Conservation (phyloP, 768 basidiomycete species). For the Lactarius deliciosus region DNA sequence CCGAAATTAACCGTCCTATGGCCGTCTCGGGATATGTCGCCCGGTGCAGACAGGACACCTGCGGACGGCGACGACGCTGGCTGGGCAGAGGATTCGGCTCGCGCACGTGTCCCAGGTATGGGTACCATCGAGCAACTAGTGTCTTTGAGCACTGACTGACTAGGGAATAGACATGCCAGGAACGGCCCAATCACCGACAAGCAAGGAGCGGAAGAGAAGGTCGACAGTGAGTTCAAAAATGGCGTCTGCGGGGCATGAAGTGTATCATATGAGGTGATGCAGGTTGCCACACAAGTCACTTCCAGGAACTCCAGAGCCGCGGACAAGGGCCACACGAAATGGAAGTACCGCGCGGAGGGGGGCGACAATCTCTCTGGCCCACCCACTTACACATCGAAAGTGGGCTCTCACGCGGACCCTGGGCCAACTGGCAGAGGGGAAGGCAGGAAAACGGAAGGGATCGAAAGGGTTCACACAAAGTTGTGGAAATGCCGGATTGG, state of each 20-base stretch:
- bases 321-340: constrained; percentile 23
- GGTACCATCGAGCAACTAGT: neutral
- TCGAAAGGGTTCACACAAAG: constrained; percentile 22
- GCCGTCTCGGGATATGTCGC: constrained; percentile 14
- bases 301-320: constrained; percentile 9
- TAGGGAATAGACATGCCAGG: neutral
- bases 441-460: constrained; percentile 11
- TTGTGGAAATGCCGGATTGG: constrained; percentile 25
- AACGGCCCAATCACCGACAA: neutral
- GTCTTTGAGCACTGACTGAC: neutral
- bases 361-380: constrained; percentile 6
- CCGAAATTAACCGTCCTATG: constrained; percentile 18
- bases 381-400: constrained; percentile 11
- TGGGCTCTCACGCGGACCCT: constrained; percentile 7
- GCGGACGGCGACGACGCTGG: neutral
- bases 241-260: neutral
- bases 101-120: constrained; percentile 6
- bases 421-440: constrained; percentile 7
- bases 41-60: constrained; percentile 6
- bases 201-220: constrained; percentile 6
- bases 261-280: constrained; percentile 7
- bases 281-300: constrained; percentile 10
- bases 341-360: constrained; percentile 18
- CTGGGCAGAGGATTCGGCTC: neutral
- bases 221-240: constrained; percentile 20